phyloP scores from a whole-genome alignment of 2,329 filamentous ascomycete genomes.

The Byssochlamys sp. region DNA sequence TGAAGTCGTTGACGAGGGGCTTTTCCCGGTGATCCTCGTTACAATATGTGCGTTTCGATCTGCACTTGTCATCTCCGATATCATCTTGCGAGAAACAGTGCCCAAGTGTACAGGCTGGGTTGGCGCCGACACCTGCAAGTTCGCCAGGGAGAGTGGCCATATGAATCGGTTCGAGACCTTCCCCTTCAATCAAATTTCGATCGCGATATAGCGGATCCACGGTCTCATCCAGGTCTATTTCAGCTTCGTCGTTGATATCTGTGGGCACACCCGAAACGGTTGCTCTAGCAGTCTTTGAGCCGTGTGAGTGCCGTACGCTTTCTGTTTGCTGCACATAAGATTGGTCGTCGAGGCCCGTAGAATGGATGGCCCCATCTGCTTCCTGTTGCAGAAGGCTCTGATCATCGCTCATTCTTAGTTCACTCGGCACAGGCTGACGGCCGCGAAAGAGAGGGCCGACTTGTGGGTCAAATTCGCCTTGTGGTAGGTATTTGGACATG shows the following conservation, averaged over 20 bases:
- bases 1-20: conserved; percentile 10
- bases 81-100: not conserved
- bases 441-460: not conserved
- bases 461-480: not conserved
- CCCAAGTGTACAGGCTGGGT: conserved; percentile 11
- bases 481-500: not conserved
- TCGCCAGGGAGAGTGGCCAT: conserved; percentile 9
- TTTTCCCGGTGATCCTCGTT: not conserved
- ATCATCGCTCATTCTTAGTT: conserved; percentile 5
- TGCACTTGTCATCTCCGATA: not conserved
- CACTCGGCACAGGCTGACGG: conserved; percentile 1
- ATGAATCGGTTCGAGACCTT: conserved; percentile 5
- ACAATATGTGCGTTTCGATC: not conserved
- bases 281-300: conserved; percentile 7
- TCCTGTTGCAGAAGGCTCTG: conserved; percentile 6
- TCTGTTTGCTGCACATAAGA: conserved; percentile 2
- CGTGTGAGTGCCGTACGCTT: conserved; percentile 3
- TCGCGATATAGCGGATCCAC: conserved; percentile 8
- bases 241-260: conserved; percentile 6
- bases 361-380: not conserved
- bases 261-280: conserved; percentile 3
- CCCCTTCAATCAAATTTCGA: conserved; percentile 1
- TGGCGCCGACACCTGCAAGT: conserved; percentile 15
- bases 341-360: not conserved
- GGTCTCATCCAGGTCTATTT: conserved; percentile 12